phyloP scores from a whole-genome alignment of 345 rosid genomes.

The Diplotaxis tenuifolia region DNA sequence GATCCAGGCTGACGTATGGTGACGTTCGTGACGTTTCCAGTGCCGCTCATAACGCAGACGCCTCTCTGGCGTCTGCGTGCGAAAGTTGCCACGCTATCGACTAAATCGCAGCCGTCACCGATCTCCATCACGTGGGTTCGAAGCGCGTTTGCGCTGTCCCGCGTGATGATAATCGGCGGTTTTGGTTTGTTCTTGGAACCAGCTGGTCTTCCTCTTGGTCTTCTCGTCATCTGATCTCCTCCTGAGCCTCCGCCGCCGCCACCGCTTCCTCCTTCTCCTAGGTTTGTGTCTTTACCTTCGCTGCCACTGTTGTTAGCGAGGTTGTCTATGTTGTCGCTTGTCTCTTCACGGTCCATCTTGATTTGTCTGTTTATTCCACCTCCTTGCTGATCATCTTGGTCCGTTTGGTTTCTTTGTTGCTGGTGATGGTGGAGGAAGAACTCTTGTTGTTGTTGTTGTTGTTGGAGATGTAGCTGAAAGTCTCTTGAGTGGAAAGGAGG shows the following conservation, averaged over 20 bases:
- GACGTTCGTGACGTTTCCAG: conserved; percentile 85
- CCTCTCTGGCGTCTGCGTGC: conserved; percentile 92
- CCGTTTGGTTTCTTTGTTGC: conserved; percentile 64
- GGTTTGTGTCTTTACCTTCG: conserved; percentile 49
- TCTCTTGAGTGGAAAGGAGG: conserved; percentile 95
- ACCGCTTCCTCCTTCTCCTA: conserved; percentile 33
- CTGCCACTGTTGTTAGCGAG: conserved; percentile 39
- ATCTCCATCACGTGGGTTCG: conserved; percentile 94
- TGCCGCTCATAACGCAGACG: conserved; percentile 92
- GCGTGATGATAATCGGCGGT: conserved; percentile 89
- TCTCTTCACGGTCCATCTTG: conserved; percentile 60
- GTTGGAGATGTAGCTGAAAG: conserved; percentile 80
- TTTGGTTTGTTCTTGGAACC: conserved; percentile 96
- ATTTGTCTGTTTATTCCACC: conserved; percentile 40
- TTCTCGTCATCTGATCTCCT: conserved; percentile 58
- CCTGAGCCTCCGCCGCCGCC: conserved; percentile 48
- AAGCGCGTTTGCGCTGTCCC: conserved; percentile 94
- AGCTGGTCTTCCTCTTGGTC: conserved; percentile 89
- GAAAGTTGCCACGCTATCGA: conserved; percentile 82
- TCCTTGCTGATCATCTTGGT: conserved; percentile 54
- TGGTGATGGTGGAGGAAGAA: conserved; percentile 47
- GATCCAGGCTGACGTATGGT: conserved; percentile 92
- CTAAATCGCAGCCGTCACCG: conserved; percentile 86
- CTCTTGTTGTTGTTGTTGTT: conserved; percentile 46
- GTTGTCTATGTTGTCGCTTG: conserved; percentile 40